Evolutionary conservation across 192 early-diverging fungal species (phyloP).

Genomic region (Linnemannia schmuckeri): DNA sequence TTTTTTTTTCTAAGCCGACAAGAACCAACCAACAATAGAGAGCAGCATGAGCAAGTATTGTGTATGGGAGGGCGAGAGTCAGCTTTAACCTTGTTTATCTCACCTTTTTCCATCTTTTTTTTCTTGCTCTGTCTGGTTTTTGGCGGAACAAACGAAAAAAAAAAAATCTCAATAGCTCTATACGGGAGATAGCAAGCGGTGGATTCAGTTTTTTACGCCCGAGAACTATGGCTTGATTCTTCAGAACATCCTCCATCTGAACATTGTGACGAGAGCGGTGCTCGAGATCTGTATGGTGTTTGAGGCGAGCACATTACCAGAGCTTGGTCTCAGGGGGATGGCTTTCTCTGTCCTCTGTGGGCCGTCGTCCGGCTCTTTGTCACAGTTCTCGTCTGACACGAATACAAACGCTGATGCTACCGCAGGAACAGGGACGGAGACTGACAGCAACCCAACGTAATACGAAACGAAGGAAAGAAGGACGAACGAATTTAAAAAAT

Average conservation of each 20-base stretch:
- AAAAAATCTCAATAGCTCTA: slow-evolving; percentile 33
- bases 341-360: background rate
- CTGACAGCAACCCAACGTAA: background rate
- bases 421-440: background rate
- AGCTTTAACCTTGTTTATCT: background rate
- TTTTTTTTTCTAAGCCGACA: no score
- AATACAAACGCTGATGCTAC: background rate
- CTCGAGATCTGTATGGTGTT: slow-evolving; percentile 16
- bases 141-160: background rate
- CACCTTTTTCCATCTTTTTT: background rate
- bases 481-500: background rate
- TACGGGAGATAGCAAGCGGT: slow-evolving; percentile 18
- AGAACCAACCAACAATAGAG: no score
- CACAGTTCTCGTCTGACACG: background rate
- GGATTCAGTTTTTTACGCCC: slow-evolving; percentile 17
- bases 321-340: slow-evolving; percentile 15
- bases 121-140: background rate
- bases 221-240: slow-evolving; percentile 28
- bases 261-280: slow-evolving; percentile 15
- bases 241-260: slow-evolving; percentile 22
- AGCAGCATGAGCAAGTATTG: no score
- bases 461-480: background rate
- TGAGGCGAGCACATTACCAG: slow-evolving; percentile 4
- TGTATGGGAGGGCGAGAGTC: background rate
- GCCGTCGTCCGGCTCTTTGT: no score